Evolutionary conservation across 495 filamentous ascomycete genomes (phyloP).

Genomic region (Xylaria longipes): DNA sequence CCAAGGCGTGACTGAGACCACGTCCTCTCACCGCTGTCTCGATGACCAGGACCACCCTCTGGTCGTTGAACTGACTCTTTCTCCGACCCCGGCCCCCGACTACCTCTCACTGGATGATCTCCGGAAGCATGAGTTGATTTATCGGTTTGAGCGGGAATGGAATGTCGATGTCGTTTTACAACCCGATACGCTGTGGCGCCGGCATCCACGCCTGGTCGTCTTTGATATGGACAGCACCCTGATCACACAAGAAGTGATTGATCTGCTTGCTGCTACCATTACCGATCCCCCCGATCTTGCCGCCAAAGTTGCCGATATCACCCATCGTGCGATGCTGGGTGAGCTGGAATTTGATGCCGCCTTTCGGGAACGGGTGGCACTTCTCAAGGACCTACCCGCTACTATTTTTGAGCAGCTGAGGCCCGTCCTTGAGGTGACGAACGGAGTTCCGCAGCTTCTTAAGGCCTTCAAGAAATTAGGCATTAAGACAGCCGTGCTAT

Average conservation of each 20-base stretch:
- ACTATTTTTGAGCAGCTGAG: conserved; percentile 83
- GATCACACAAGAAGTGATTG: conserved; percentile 95
- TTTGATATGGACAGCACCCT: conserved; percentile 99
- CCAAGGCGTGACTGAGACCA: conserved; percentile 61
- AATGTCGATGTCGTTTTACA: conserved; percentile 83
- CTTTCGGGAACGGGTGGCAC: conserved; percentile 75
- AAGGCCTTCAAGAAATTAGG: conserved; percentile 74
- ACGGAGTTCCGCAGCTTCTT: conserved; percentile 77
- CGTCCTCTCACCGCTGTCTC: conserved; percentile 74
- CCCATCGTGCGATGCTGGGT: conserved; percentile 91
- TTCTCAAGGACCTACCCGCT: conserved; percentile 80
- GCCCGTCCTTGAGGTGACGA: conserved; percentile 75
- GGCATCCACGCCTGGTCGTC: conserved; percentile 80
- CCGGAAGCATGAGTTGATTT: conserved; percentile 79
- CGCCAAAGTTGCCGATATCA: conserved; percentile 69
- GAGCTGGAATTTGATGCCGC: conserved; percentile 92
- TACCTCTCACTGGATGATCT: conserved; percentile 73
- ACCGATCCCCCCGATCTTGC: conserved; percentile 65
- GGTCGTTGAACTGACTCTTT: conserved; percentile 74
- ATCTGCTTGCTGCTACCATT: conserved; percentile 84
- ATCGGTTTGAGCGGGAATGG: conserved; percentile 84
- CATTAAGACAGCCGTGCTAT: conserved; percentile 85
- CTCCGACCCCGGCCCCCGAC: conserved; percentile 68
- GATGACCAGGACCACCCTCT: conserved; percentile 64
- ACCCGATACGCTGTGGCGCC: conserved; percentile 71